Base-by-base conservation (phyloP, 352 stramenopile species). In the Pythium dissotocum region DNA sequence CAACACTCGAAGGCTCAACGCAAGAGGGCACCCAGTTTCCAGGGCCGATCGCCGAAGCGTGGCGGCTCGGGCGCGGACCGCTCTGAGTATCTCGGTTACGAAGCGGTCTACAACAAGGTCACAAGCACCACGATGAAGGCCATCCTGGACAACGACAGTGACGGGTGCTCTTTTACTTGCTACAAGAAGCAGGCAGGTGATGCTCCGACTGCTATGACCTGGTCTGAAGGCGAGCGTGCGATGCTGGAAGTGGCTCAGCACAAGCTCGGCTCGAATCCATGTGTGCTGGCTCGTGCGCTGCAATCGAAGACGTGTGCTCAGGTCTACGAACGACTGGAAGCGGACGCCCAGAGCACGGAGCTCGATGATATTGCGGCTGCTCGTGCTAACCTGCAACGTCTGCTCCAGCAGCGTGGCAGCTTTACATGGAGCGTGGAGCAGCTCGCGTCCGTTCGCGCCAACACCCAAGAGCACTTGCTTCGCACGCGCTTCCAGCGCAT, bases 401-500 rank as follows among this genome's bases (percentile, higher is more conserved):
- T 77, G 40, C 33, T 51, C 7, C 1, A 21, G 13, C 46, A 14
- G 28, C 9, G 51, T 63, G 57, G 58, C 44, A 32, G 10, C 49
- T 36, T 7, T 9, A 21, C 64, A 0, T 61, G 76, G 35, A 61
- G 70, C 33, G 44, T 52, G n/a, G 75, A 83, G 33, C 67, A 59
- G 6, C 21, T 74, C 42, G 58, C 68, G 24, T 61, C 49, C 0
- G 78, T 78, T 30, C 70, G 78, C 10, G 83, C 82, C 42, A 93
- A 91, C 72, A 88, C 65, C 59, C 73, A 79, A 24, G 84, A 93
- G 33, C 86, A 94, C 59, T 61, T 94, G 36, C 72, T 76, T 12
- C 82, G 83, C 21, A 94, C 86, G 42, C 84, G 86, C 3, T 71
- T 78, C 48, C 86, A 94, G 70, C 86, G 86, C 35, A 91, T 94